Evolutionary conservation across 768 basidiomycete genomes (phyloP), one percentile per base, ranked within the genome.

Genomic region (Calocybe gangraenosa): DNA sequence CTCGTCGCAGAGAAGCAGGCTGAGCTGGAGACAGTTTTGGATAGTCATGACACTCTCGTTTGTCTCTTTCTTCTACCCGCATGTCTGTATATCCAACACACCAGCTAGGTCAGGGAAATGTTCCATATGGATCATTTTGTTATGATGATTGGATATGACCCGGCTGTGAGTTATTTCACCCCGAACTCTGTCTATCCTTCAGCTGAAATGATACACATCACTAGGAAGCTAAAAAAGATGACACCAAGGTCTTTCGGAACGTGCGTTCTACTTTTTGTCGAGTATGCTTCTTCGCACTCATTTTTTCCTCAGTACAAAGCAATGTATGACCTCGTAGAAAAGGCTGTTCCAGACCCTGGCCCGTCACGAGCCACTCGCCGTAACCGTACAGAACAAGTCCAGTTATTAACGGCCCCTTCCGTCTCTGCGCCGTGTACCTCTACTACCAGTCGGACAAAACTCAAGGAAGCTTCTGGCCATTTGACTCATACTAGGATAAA

Each of bases 51-150:
- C 60, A 73, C 75, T 54, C 61, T 87, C 65, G 90, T 91, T 60
- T 56, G 88, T 75, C 42, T 31, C 42, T 35, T 47, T 13, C n/a
- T 44, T 18, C 13, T 19, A 46, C 43, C 37, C 42, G n/a, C n/a
- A n/a, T n/a, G 35, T 35, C 42, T 25, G 44, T 17, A 14, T 36
- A 28, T 28, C 45, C 41, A 40, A 22, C 22, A 32, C 39, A 33
- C 34, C 19, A 37, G 25, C 34, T 33, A 92, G 85, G 74, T 95
- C 38, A 79, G 93, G 48, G 91, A 97, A 64, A 71, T 79, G 47
- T 97, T 94, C 63, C 93, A 97, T 58, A 73, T 95, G 65, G 85
- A 93, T 52, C 72, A 84, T 47, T 94, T 87, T 59, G 76, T 81
- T 2, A 81, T 77, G 19, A 72, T 95, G 69, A 65, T 92, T 28